Conservation (phyloP, 257 asterid species). For the Fraxinus pennsylvanica region DNA sequence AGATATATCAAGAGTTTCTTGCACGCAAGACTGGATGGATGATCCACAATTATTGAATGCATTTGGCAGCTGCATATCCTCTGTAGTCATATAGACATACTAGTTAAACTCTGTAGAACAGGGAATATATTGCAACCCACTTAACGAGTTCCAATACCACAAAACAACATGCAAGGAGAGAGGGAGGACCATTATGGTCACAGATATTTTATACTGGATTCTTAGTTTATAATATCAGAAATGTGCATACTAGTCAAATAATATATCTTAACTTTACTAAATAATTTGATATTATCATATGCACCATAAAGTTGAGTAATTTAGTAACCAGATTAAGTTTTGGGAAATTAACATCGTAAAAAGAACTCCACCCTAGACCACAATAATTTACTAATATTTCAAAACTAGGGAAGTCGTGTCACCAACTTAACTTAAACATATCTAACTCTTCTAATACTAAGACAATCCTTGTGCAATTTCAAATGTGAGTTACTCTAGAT, state of each 20-base stretch:
- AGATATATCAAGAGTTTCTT: constrained; percentile 44
- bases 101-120: constrained; percentile 14
- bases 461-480: neutral
- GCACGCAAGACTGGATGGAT: constrained; percentile 47
- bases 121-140: constrained; percentile 12
- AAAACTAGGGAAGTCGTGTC: neutral
- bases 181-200: neutral
- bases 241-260: neutral
- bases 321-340: neutral
- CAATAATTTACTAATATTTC: neutral
- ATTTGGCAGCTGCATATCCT: constrained; percentile 47
- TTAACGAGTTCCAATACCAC: constrained; percentile 1
- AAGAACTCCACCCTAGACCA: neutral
- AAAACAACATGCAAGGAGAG: neutral
- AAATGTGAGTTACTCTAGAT: neutral
- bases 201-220: neutral
- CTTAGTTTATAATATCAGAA: neutral
- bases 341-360: neutral
- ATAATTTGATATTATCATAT: neutral
- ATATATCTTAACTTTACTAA: neutral
- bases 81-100: constrained; percentile 36
- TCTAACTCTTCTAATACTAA: neutral
- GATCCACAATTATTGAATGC: constrained; percentile 48
- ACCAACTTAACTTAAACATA: neutral
- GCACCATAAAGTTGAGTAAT: neutral